Percentiles rank a stretch among this genome's conserved stretches.
Conservation (phyloP, 2,329 filamentous ascomycete species). For the Aspergillus puulaauensis region DNA sequence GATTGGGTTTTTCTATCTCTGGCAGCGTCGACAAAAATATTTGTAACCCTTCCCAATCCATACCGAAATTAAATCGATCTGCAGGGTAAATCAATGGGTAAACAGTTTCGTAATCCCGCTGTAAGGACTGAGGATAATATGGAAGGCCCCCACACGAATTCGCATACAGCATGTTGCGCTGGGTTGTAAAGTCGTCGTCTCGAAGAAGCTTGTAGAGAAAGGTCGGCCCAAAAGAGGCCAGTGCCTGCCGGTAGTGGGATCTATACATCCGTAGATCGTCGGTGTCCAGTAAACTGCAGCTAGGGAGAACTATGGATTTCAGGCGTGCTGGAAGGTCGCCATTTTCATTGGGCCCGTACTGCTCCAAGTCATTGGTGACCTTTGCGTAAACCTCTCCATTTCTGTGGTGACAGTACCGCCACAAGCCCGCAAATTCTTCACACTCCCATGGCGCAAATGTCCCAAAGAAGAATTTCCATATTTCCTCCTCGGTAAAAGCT, state of each 20-base stretch:
- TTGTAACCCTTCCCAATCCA: conserved; percentile 5
- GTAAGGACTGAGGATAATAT: not conserved
- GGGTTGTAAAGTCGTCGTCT: not conserved
- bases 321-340: not conserved
- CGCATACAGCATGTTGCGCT: conserved; percentile 14
- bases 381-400: not conserved
- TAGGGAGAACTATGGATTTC: not conserved
- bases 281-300: not conserved
- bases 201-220: not conserved
- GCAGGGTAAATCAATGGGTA: conserved; percentile 13
- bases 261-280: not conserved
- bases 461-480: not conserved
- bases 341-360: not conserved
- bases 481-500: not conserved
- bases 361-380: not conserved
- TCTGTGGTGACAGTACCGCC: not conserved
- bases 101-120: not conserved
- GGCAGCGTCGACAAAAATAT: not conserved
- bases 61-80: conserved; percentile 12
- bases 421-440: not conserved
- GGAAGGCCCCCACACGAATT: not conserved
- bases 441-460: not conserved
- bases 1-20: not conserved
- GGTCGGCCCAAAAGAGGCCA: not conserved
- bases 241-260: not conserved